A percentile compares a stretch with the other conserved stretches of the same genome.
phyloP scores from a whole-genome alignment of 2,329 filamentous ascomycete genomes.

The Venturia effusa region DNA sequence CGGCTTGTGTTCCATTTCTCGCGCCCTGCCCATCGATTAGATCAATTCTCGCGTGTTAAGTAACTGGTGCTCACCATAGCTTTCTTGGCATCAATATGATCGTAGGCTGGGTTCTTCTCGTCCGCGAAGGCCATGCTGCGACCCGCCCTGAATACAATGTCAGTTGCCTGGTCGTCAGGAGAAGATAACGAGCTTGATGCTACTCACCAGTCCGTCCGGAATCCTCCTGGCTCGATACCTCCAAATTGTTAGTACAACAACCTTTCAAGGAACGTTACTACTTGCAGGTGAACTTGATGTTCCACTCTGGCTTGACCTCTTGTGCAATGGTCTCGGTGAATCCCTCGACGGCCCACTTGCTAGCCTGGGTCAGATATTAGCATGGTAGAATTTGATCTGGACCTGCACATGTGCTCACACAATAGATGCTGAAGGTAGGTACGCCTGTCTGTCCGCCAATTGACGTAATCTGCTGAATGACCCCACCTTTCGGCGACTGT shows the following conservation, averaged over 20 bases:
- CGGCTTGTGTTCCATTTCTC: conserved; percentile 34
- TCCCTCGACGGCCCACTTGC: conserved; percentile 39
- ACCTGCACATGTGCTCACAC: background rate
- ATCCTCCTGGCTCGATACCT: conserved; percentile 24
- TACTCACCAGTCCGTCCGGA: conserved; percentile 31
- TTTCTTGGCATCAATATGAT: conserved; percentile 35
- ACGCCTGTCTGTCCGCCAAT: conserved; percentile 38
- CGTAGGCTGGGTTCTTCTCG: conserved; percentile 34
- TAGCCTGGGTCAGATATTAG: conserved; percentile 19
- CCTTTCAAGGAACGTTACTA: conserved; percentile 17
- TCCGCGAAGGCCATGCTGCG: conserved; percentile 36
- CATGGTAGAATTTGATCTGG: too few species aligned
- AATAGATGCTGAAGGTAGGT: conserved; percentile 30
- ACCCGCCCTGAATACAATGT: conserved; percentile 18
- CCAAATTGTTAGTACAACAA: background rate
- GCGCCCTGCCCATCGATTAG: conserved; percentile 13
- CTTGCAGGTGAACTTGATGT: conserved; percentile 34
- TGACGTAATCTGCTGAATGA: conserved; percentile 45
- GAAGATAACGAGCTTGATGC: conserved; percentile 13
- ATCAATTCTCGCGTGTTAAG: background rate
- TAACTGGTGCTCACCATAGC: conserved; percentile 20
- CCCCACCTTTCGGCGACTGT: conserved; percentile 37
- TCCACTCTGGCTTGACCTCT: conserved; percentile 37
- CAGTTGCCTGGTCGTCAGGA: background rate
- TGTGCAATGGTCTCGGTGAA: conserved; percentile 33